Base-by-base conservation (phyloP, 2,329 filamentous ascomycete genomes). In the Sarocladium strictum region DNA sequence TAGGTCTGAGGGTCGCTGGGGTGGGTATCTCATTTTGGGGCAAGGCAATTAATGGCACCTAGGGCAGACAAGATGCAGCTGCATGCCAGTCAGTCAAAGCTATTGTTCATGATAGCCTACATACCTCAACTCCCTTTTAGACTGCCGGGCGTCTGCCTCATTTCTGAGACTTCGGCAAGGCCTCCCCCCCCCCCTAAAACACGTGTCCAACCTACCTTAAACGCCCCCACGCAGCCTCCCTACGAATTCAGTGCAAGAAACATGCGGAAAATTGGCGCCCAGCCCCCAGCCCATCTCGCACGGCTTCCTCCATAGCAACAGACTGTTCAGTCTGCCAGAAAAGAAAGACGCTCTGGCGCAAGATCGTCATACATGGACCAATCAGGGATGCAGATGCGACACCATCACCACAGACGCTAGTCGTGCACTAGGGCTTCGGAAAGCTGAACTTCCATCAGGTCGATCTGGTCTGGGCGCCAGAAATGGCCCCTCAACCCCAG, bases 361-460 rank as follows among this genome's bases (percentile, higher is more conserved):
- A 3, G 43, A 49, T 49, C 43, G 43, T n/a, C 38, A 17, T 7
- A 21, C 17, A 17, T 4, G 9, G 29, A 17, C 47, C 47, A 51
- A 51, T 51, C 17, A 35, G 6, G 17, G 29, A 10, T 23, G n/a
- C 47, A 6, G 17, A 19, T 45, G 40, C 26, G 47, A 27, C 47
- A 51, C 47, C 47, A 51, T 21, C 47, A 51, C 47, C 4, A 51
- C 27, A 33, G 47, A 15, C 23, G 17, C 47, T 51, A 51, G 47
- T 32, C 26, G 10, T 24, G 29, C 27, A 29, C 47, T 51, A 51
- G 19, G 27, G 47, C 26, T 21, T 23, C 47, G 47, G 47, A 51
- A 51, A 51, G 47, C 47, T 51, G 47, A 51, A 51, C 47, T 51
- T 51, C 47, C 47, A 51, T 35, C 47, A 35, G 14, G 27, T 33